Evolutionary conservation across 2,329 filamentous ascomycete genomes (phyloP).

Genomic region (Fusarium albosuccineum): DNA sequence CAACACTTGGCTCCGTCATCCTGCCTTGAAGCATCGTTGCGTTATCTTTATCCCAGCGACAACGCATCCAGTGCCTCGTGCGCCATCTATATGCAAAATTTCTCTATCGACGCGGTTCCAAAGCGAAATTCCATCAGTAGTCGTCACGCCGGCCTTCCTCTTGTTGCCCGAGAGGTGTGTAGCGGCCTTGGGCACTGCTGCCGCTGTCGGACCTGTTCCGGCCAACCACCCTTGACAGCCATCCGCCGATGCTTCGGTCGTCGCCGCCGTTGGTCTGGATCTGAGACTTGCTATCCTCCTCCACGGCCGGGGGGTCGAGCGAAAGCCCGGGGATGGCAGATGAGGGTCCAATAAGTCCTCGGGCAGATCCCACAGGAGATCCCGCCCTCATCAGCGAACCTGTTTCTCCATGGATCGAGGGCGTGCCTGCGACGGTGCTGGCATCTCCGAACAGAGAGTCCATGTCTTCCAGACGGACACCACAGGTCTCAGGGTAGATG

Average conservation of each 20-base stretch:
- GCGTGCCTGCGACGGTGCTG: conserved; percentile 83
- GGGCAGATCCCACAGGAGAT: conserved; percentile 81
- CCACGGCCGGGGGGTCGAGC: conserved; percentile 80
- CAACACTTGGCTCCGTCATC: conserved; percentile 27
- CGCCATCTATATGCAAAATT: conserved; percentile 57
- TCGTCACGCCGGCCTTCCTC: conserved; percentile 52
- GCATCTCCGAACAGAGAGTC: conserved; percentile 93
- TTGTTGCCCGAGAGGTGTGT: conserved; percentile 58
- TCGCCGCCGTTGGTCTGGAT: conserved; percentile 50
- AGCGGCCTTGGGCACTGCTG: conserved; percentile 57
- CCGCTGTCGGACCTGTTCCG: conserved; percentile 55
- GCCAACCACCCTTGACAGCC: conserved; percentile 59
- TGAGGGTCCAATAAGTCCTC: conserved; percentile 70
- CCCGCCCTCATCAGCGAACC: conserved; percentile 83
- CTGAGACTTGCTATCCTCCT: conserved; percentile 61
- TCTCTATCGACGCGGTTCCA: conserved; percentile 43
- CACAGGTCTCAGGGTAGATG: conserved; percentile 96
- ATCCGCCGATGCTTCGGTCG: conserved; percentile 63
- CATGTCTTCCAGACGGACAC: conserved; percentile 97
- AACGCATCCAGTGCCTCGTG: conserved; percentile 34
- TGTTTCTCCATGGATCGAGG: conserved; percentile 80
- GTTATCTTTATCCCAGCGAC: conserved; percentile 32
- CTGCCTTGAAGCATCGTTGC: conserved; percentile 15
- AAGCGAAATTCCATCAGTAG: conserved; percentile 38
- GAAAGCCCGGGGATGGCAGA: conserved; percentile 83